Base-by-base conservation (phyloP, 2,329 filamentous ascomycete species). In the Capronia coronata region DNA sequence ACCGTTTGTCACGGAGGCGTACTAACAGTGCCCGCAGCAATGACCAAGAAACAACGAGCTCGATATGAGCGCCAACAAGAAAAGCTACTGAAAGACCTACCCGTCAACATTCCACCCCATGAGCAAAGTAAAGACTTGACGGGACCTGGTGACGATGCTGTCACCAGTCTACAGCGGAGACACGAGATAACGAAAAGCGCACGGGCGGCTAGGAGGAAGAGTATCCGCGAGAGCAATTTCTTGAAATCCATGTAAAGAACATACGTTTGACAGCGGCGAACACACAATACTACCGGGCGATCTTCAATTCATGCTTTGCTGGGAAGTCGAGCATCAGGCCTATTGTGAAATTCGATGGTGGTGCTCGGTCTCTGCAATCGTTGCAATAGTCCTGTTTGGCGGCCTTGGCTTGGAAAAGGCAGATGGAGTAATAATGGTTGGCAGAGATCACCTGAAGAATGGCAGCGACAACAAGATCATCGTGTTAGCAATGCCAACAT, bases 31-130 rank as follows among this genome's bases (percentile, higher is more conserved):
- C 51, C 23, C 4, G 30, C 16, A 54, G 56, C 47, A 41, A 57
- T 74, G 64, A 73, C 71, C 59, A 73, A 72, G 60, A 72, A 71
- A 59, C 67, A 71, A 64, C 68, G 70, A 34, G 69, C 69, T 55
- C 66, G 67, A 23, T 67, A 71, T 56, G 70, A 72, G 51, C 72
- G 70, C 62, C 73, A 72, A 57, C 67, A 71, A 59, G 69, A 68
- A 40, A 69, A 68, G 45, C 62, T 67, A 25, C 65, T 64, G 23
- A 64, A 65, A 21, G 60, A 62, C 21, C 57, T 68, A 22, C 68
- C 71, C 2, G 66, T 64, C 27, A 62, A 64, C 50, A 67, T 72
- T n/a, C 71, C 71, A 2, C 57, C 69, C 11, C 71, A 73, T 44
- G 69, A 74, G 58, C 69, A 73, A 52, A 64, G 68, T 40, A 64